Evolutionary conservation across 2,329 filamentous ascomycete species (phyloP).

Genomic region (Colletotrichum sp.): DNA sequence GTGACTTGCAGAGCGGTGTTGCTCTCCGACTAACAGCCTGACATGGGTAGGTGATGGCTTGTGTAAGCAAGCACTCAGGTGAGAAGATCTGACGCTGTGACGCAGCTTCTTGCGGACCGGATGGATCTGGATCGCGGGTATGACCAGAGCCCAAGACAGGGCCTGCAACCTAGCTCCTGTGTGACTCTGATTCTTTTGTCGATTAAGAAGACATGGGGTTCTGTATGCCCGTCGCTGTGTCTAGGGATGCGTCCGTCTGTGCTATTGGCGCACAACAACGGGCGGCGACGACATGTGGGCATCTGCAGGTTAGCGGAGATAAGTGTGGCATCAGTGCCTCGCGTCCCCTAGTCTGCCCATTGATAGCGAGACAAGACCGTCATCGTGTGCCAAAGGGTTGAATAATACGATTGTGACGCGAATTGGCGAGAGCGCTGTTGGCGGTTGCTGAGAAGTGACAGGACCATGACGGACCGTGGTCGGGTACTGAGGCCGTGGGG

Average conservation of each 20-base stretch:
- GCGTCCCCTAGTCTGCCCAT: constrained; percentile 2
- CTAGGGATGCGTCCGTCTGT: constrained; percentile 1
- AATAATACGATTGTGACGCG: constrained; percentile 9
- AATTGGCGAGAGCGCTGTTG: neutral
- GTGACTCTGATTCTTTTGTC: constrained; percentile 11
- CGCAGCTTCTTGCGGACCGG: neutral
- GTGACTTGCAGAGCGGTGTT: neutral
- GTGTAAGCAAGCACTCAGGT: neutral
- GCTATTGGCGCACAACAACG: constrained; percentile 15
- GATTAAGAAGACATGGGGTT: constrained; percentile 3
- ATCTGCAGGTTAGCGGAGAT: constrained; percentile 19
- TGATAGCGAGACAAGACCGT: constrained; percentile 16
- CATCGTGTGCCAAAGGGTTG: neutral
- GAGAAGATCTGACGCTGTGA: constrained; percentile 1
- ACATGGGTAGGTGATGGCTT: neutral
- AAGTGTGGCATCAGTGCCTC: constrained; percentile 17
- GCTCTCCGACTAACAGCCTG: neutral
- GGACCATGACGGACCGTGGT: neutral
- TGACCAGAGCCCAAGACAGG: constrained; percentile 1
- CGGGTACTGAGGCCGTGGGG: neutral
- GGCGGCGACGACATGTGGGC: constrained; percentile 11
- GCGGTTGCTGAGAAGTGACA: neutral
- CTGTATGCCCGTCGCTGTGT: neutral
- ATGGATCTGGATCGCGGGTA: constrained; percentile 17
- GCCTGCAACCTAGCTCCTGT: neutral